phyloP scores from a whole-genome alignment of 1,139 yeast species.

The Suhomyces panamericanus region DNA sequence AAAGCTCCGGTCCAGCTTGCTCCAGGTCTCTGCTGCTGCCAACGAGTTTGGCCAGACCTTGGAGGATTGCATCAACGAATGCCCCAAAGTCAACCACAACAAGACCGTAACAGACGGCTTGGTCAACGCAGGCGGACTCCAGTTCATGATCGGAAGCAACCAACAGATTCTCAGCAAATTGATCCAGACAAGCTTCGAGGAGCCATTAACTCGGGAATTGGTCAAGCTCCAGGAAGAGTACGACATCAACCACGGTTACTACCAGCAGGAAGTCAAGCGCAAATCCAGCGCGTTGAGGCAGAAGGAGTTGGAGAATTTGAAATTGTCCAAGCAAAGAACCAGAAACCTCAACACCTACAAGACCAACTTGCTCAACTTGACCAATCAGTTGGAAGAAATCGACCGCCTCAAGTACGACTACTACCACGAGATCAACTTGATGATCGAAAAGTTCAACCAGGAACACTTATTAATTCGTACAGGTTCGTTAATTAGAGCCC shows the following conservation, averaged over 20 bases:
- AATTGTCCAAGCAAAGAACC: conserved; percentile 54
- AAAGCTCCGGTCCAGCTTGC: conserved; percentile 51
- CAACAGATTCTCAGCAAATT: conserved; percentile 67
- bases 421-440: conserved; percentile 62
- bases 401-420: conserved; percentile 75
- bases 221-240: conserved; percentile 40
- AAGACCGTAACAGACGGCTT: conserved; percentile 66
- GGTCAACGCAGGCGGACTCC: conserved; percentile 74
- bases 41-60: conserved; percentile 72
- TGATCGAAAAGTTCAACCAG: conserved; percentile 45
- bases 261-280: conserved; percentile 52
- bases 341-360: conserved; percentile 66
- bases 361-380: conserved; percentile 62
- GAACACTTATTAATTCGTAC: conserved; percentile 53
- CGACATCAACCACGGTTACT: conserved; percentile 48
- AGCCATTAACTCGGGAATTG: conserved; percentile 51
- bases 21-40: conserved; percentile 58
- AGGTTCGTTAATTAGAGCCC: conserved; percentile 72
- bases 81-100: conserved; percentile 69
- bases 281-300: conserved; percentile 51
- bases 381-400: conserved; percentile 74
- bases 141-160: conserved; percentile 74
- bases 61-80: conserved; percentile 49
- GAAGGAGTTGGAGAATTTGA: conserved; percentile 57
- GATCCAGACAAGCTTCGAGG: conserved; percentile 52